Conservation (phyloP, 2,329 filamentous ascomycete genomes). For the Ascochyta lentis region DNA sequence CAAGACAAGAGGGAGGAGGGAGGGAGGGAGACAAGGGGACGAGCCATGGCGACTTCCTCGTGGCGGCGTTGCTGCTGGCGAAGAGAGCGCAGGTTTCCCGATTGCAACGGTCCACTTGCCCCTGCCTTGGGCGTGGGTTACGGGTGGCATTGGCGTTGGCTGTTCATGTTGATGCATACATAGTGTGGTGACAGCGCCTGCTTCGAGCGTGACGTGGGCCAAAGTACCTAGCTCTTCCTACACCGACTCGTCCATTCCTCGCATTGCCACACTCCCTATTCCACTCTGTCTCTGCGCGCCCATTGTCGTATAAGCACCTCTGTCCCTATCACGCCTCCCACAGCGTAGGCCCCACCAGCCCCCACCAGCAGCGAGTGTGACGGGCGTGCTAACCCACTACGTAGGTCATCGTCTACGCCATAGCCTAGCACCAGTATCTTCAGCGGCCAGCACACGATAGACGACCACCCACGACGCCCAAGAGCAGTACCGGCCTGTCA, state of each 20-base stretch:
- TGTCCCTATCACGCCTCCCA: constrained; percentile 23
- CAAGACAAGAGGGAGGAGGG: not conserved
- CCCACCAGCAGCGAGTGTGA: constrained; percentile 5
- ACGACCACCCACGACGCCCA: constrained; percentile 4
- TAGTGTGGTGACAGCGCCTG: constrained; percentile 10
- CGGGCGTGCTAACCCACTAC: constrained; percentile 15
- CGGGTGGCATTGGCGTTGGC: constrained; percentile 3
- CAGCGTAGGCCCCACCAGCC: constrained; percentile 24
- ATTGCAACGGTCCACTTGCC: constrained; percentile 3
- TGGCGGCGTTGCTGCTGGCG: not conserved
- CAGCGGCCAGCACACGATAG: constrained; percentile 17
- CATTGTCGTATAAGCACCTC: constrained; percentile 23
- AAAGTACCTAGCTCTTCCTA: constrained; percentile 1
- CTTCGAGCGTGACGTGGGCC: constrained; percentile 1
- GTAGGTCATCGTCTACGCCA: constrained; percentile 25
- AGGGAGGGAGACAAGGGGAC: not conserved
- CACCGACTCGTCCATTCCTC: constrained; percentile 12
- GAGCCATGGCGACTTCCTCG: constrained; percentile 5
- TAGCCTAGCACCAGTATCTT: constrained; percentile 29
- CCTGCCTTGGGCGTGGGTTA: not conserved
- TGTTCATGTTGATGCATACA: constrained; percentile 1
- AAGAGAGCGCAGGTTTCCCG: not conserved
- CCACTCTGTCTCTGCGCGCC: constrained; percentile 4
- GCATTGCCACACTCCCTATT: not conserved
- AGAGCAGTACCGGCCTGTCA: constrained; percentile 22